phyloP scores from a whole-genome alignment of 192 early-diverging fungal species.

The Helicostylum pulchrum region DNA sequence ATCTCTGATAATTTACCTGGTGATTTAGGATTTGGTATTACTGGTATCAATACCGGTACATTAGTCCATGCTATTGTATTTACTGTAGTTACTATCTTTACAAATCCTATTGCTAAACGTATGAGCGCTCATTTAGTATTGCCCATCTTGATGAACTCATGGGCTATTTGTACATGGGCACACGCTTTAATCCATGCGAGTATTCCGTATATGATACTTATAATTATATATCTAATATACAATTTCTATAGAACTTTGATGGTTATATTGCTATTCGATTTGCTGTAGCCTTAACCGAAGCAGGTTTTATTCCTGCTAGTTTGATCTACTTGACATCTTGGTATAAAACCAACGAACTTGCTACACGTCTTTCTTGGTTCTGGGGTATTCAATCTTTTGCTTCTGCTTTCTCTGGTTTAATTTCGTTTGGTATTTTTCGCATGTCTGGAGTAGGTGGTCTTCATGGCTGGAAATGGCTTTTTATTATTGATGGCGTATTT shows the following conservation, averaged over 20 bases:
- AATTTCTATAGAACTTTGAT: slow-evolving; percentile 16
- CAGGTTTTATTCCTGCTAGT: slow-evolving; percentile 32
- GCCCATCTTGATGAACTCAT: slow-evolving; percentile 36
- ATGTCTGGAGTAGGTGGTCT: slow-evolving; percentile 48
- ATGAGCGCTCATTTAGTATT: slow-evolving; percentile 51
- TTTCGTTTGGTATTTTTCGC: slow-evolving; percentile 57
- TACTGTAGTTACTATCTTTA: slow-evolving; percentile 43
- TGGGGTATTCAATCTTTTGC: slow-evolving; percentile 49
- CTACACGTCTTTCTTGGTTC: slow-evolving; percentile 49
- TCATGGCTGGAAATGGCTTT: slow-evolving; percentile 65
- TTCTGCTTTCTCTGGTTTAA: slow-evolving; percentile 49
- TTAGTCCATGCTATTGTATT: slow-evolving; percentile 41
- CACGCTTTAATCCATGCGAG: slow-evolving; percentile 6
- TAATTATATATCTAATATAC: slow-evolving; percentile 10
- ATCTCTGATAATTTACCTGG: slow-evolving; percentile 44
- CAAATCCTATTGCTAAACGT: slow-evolving; percentile 45
- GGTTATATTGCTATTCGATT: slow-evolving; percentile 43
- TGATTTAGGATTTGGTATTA: slow-evolving; percentile 41
- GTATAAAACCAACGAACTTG: slow-evolving; percentile 52
- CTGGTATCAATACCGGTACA: slow-evolving; percentile 39
- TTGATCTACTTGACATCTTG: slow-evolving; percentile 46
- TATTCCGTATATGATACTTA: not conserved
- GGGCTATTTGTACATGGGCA: slow-evolving; percentile 24
- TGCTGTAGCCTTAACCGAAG: slow-evolving; percentile 48
- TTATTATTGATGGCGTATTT: slow-evolving; percentile 60